Conservation (phyloP, 305 asterid species). For the Euphrasia arctica region DNA sequence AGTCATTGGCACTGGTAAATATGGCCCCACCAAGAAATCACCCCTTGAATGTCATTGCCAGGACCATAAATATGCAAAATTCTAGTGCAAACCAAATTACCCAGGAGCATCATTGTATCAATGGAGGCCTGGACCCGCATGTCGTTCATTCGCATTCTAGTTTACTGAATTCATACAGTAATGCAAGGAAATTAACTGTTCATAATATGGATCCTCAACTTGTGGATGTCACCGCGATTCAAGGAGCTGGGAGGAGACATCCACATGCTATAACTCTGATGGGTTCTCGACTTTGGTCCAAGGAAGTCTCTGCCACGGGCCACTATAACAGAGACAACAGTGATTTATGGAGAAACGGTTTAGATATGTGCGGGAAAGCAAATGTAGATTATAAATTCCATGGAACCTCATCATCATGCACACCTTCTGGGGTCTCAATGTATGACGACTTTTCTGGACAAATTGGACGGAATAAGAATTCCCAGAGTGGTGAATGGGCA, state of each 20-base stretch:
- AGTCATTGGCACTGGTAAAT: slow-evolving; percentile 28
- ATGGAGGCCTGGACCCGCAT: slow-evolving; percentile 33
- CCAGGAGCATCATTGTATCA: slow-evolving; percentile 27
- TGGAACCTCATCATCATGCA: slow-evolving; percentile 34
- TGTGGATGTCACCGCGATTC: slow-evolving; percentile 15
- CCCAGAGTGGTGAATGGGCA: slow-evolving; percentile 31
- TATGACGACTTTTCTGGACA: slow-evolving; percentile 34
- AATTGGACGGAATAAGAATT: slow-evolving; percentile 27
- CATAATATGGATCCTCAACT: slow-evolving; percentile 13
- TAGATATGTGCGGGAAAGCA: slow-evolving; percentile 17
- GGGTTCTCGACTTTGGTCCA: slow-evolving; percentile 39
- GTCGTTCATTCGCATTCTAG: slow-evolving; percentile 35
- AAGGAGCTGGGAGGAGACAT: slow-evolving; percentile 33
- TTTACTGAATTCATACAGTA: slow-evolving; percentile 25
- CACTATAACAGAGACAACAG: slow-evolving; percentile 16
- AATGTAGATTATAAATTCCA: background rate
- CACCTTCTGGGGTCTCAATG: slow-evolving; percentile 34
- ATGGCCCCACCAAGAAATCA: slow-evolving; percentile 37
- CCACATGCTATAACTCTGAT: slow-evolving; percentile 17
- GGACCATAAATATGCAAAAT: slow-evolving; percentile 44
- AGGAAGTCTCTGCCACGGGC: slow-evolving; percentile 25
- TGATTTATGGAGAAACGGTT: slow-evolving; percentile 22
- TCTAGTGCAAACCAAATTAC: slow-evolving; percentile 32
- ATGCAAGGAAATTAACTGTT: slow-evolving; percentile 34
- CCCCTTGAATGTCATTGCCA: slow-evolving; percentile 56